Evolutionary conservation across 2,329 filamentous ascomycete genomes (phyloP).

Genomic region (Exophiala dermatitidis): DNA sequence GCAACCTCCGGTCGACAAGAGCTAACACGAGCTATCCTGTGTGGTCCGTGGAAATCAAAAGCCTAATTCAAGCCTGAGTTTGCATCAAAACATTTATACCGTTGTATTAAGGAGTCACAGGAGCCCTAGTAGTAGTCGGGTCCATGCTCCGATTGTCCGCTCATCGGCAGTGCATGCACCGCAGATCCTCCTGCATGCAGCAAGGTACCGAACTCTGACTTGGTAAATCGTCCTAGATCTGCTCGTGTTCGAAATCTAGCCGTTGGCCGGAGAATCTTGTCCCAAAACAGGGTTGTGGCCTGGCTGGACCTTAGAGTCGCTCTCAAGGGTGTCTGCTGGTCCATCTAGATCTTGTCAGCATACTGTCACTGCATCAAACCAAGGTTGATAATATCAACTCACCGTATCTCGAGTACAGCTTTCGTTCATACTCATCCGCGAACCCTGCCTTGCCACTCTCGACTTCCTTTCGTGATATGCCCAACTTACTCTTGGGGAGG

Average conservation of each 20-base stretch:
- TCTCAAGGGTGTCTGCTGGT: constrained; percentile 47
- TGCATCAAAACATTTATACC: no score
- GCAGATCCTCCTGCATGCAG: no score
- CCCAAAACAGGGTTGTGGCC: constrained; percentile 43
- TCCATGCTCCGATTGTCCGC: no score
- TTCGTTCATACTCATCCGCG: constrained; percentile 36
- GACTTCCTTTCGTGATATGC: constrained; percentile 51
- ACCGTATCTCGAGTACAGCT: constrained; percentile 39
- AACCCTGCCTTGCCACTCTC: constrained; percentile 48
- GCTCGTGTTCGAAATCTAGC: constrained; percentile 32
- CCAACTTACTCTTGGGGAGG: constrained; percentile 49
- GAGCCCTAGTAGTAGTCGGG: no score
- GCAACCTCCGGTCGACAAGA: constrained; percentile 10
- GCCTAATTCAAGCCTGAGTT: no score
- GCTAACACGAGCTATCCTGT: background rate
- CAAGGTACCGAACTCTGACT: background rate
- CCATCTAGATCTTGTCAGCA: constrained; percentile 37
- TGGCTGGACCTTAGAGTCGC: constrained; percentile 41
- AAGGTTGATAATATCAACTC: constrained; percentile 20
- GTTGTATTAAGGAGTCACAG: no score
- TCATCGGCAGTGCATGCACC: no score
- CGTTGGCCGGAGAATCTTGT: constrained; percentile 42
- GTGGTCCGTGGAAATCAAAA: background rate
- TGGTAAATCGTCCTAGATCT: background rate
- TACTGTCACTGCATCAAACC: background rate